These are phyloP conservation scores for Trichosporon asahii DNA, from an alignment of 1,284 basidiomycete genomes.

Conservation along the genomic window DNA sequence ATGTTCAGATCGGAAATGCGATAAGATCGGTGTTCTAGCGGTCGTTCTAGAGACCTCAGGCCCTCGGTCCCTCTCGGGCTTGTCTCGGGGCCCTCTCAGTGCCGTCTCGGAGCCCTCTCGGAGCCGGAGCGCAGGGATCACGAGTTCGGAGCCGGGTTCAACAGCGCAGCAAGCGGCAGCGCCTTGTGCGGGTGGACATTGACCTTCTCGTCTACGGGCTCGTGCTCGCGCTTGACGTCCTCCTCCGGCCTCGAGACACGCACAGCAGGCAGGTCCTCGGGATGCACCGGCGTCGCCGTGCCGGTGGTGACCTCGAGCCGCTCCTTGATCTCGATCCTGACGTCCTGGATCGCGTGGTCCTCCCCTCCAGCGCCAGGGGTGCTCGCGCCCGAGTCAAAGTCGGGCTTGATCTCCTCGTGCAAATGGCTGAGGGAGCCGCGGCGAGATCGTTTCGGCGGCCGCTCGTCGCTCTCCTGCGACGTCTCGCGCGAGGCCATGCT, in stretches of 20 bases:
- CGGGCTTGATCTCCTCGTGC: conserved; percentile 5
- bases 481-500: conserved; percentile 2
- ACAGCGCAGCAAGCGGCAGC: not conserved
- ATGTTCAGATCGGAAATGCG: no score
- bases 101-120: no score
- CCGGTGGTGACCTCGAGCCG: not conserved
- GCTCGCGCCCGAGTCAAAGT: not conserved
- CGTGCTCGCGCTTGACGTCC: not conserved
- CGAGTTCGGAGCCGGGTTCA: conserved; percentile 5
- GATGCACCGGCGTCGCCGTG: not conserved
- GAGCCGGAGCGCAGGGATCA: no score
- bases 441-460: not conserved
- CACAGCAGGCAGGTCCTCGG: not conserved
- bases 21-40: not conserved
- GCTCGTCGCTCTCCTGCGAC: not conserved
- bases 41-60: not conserved
- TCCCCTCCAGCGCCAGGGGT: not conserved
- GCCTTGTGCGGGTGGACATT: conserved; percentile 2
- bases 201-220: not conserved
- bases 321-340: conserved; percentile 5
- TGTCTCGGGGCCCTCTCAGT: no score
- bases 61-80: no score
- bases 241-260: not conserved
- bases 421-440: not conserved
- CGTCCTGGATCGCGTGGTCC: not conserved